Percentiles rank a stretch among this genome's conserved stretches.
Conservation (phyloP, 495 filamentous ascomycete species). For the Glarea lozoyensis region DNA sequence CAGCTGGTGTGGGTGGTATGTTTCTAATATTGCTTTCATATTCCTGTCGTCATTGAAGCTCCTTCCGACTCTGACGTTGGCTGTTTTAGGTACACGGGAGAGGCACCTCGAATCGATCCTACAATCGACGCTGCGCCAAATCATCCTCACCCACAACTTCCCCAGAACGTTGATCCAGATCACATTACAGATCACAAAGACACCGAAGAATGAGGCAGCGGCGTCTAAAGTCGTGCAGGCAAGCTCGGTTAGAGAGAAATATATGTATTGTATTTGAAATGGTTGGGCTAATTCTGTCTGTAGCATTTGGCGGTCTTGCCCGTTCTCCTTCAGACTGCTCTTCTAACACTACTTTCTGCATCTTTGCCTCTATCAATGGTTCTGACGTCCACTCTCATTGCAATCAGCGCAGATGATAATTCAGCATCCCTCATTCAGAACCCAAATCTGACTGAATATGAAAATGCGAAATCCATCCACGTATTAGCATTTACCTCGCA, state of each 20-base stretch:
- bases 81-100: slow-evolving; percentile 54
- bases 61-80: slow-evolving; percentile 20
- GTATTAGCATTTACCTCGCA: slow-evolving; percentile 69
- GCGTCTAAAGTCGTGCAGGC: slow-evolving; percentile 42
- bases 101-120: slow-evolving; percentile 65
- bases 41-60: too few relatives aligned
- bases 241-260: slow-evolving; percentile 33
- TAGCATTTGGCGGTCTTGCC: slow-evolving; percentile 71
- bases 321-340: slow-evolving; percentile 60
- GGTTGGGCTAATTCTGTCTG: slow-evolving; percentile 7
- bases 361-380: slow-evolving; percentile 66
- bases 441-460: slow-evolving; percentile 45
- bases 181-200: slow-evolving; percentile 52
- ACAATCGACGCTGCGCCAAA: slow-evolving; percentile 54
- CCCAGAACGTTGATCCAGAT: slow-evolving; percentile 61
- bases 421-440: slow-evolving; percentile 35
- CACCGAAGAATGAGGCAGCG: slow-evolving; percentile 45
- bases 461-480: slow-evolving; percentile 58
- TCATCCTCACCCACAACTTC: slow-evolving; percentile 60
- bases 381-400: slow-evolving; percentile 53
- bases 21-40: slow-evolving; percentile 16
- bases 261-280: background rate
- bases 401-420: slow-evolving; percentile 40
- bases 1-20: slow-evolving; percentile 73
- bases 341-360: slow-evolving; percentile 68